These are phyloP conservation scores for Oryza glaberrima DNA, from an alignment of 176 grass and related monocot genomes.

Conservation along the genomic window DNA sequence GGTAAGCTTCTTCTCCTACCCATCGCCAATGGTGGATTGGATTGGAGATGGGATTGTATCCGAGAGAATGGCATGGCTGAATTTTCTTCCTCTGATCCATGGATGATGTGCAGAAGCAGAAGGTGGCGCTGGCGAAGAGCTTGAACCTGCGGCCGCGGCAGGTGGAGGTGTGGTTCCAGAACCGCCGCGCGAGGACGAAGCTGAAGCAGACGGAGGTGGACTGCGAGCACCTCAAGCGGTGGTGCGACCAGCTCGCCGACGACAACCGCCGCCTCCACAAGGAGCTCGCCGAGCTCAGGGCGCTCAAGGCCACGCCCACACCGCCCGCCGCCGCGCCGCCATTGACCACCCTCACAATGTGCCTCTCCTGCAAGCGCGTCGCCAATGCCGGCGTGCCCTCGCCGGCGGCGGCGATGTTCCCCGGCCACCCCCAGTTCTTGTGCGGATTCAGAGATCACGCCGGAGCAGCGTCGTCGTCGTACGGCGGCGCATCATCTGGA, in stretches of 20 bases:
- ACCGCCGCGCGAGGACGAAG: conserved; percentile 85
- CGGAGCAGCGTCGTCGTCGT: background rate
- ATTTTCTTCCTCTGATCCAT: background rate
- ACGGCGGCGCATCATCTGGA: background rate
- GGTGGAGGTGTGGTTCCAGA: conserved; percentile 99
- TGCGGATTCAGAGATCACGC: conserved; percentile 47
- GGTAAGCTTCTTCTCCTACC: conserved; percentile 19
- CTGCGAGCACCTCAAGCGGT: conserved; percentile 95
- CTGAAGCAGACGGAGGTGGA: conserved; percentile 99
- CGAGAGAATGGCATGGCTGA: background rate
- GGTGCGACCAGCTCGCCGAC: conserved; percentile 88
- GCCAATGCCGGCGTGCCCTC: conserved; percentile 31
- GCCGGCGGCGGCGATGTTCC: background rate
- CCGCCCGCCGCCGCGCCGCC: conserved; percentile 34
- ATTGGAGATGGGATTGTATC: background rate
- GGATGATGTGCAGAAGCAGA: conserved; percentile 65
- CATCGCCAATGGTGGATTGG: too few species aligned
- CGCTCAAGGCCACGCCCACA: conserved; percentile 48
- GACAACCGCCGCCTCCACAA: conserved; percentile 91
- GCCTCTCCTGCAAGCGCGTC: conserved; percentile 84
- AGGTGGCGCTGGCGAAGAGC: conserved; percentile 71
- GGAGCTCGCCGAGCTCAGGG: conserved; percentile 79
- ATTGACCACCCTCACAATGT: conserved; percentile 71
- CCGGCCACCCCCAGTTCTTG: conserved; percentile 44
- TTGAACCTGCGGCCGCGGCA: conserved; percentile 72